Evolutionary conservation across 202 grass and related monocot species (phyloP).

Genomic region (Saccharum hybrid): DNA sequence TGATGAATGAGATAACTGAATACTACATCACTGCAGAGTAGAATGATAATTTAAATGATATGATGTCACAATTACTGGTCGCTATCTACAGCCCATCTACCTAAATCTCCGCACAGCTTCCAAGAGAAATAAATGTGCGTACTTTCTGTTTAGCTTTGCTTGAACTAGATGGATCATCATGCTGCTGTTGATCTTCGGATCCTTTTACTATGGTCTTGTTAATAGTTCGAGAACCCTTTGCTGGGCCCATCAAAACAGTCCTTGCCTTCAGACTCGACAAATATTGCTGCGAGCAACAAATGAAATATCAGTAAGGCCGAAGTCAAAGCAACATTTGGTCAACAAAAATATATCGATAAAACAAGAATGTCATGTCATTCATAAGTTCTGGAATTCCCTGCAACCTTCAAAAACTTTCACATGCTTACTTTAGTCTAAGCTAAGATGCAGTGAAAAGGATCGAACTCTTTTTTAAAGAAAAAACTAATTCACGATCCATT

Average conservation of each 20-base stretch:
- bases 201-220: conserved; percentile 53
- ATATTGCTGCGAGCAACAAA: conserved; percentile 45
- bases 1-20: background rate
- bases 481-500: conserved; percentile 5
- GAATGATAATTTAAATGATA: conserved; percentile 12
- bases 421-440: background rate
- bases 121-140: conserved; percentile 31
- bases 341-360: background rate
- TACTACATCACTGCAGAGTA: background rate
- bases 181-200: conserved; percentile 41
- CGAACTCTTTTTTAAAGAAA: background rate
- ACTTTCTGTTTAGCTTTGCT: conserved; percentile 62
- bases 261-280: conserved; percentile 24
- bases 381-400: background rate
- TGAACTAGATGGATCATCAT: conserved; percentile 49
- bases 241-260: conserved; percentile 48
- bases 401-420: conserved; percentile 5
- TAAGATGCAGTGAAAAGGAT: conserved; percentile 9
- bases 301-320: conserved; percentile 26
- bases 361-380: background rate
- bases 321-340: conserved; percentile 8
- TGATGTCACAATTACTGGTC: conserved; percentile 29
- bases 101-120: conserved; percentile 29
- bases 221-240: conserved; percentile 54
- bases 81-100: conserved; percentile 4